A percentile compares a stretch with the other conserved stretches of the same genome.
These are phyloP conservation scores for Eimeria acervulina DNA, from an alignment of 169 alveolate species.

Conservation along the genomic window DNA sequence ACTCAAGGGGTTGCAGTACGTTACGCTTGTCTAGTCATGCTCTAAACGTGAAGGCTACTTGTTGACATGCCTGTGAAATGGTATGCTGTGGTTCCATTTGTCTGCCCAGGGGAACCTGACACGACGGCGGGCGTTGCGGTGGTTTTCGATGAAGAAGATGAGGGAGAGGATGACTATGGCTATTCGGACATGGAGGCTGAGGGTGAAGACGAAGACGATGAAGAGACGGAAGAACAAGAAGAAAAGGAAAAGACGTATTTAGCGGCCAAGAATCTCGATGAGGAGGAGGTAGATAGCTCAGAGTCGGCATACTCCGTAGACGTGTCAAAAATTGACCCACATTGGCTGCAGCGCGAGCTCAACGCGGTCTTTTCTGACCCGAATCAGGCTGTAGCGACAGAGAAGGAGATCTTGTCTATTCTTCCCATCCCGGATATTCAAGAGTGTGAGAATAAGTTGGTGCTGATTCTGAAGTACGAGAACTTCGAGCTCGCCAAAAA, in stretches of 20 bases:
- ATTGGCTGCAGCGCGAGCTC: constrained; percentile 98
- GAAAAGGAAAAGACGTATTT: constrained; percentile 78
- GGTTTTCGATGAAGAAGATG: constrained; percentile 87
- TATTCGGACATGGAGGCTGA: constrained; percentile 81
- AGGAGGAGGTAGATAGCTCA: constrained; percentile 84
- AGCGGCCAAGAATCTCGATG: constrained; percentile 76
- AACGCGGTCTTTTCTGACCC: constrained; percentile 91
- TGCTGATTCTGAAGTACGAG: constrained; percentile 95
- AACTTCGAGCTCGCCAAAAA: constrained; percentile 95
- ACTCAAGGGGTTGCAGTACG: neutral
- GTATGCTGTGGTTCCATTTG: neutral
- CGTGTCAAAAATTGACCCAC: constrained; percentile 95
- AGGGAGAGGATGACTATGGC: constrained; percentile 85
- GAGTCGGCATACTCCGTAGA: constrained; percentile 90
- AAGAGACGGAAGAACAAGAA: constrained; percentile 87
- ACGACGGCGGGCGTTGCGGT: constrained; percentile 86
- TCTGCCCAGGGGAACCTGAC: constrained; percentile 85
- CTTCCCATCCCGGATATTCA: constrained; percentile 93
- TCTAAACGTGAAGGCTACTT: neutral
- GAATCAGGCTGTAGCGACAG: constrained; percentile 93
- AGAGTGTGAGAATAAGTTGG: constrained; percentile 96
- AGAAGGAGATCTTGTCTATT: constrained; percentile 91
- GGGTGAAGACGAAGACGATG: constrained; percentile 85
- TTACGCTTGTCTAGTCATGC: no score
- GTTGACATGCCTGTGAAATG: neutral